Base-by-base conservation (phyloP, 306 rosid genomes). In the Arachis stenosperma region DNA sequence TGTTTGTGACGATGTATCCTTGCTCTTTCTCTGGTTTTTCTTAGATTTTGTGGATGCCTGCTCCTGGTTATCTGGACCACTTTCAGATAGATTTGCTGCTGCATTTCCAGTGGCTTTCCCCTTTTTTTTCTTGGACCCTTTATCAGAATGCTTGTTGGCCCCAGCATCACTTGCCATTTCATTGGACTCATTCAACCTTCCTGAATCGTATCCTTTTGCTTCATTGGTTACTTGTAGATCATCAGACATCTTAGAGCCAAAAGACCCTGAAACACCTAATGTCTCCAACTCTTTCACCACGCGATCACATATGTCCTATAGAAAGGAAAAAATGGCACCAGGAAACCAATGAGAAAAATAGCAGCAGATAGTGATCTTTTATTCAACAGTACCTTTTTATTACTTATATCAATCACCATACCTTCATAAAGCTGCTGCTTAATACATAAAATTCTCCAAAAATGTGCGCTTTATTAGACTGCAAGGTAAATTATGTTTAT, bases 391-490 rank as follows among this genome's bases (percentile, higher is more conserved):
- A 61, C 57, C 52, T 52, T 37, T 29, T 10, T 30, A 73, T 39
- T 14, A 42, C 30, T 76, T 76, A 62, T 40, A 82, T 69, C 29
- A 51, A 78, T 77, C 53, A 59, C 62, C 59, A 65, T 72, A 91
- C 99, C 97, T 91, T 91, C 84, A 94, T 77, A 77, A 91, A 94
- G 66, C 83, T 85, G 81, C 79, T 79, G 84, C 99, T 90, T 70
- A 94, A 77, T 65, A 94, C 86, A 81, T 79, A 91, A 54, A 84
- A 84, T 64, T 91, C 99, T 76, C 96, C 96, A 58, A 94, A 89
- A 81, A 91, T 82, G 73, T 76, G 81, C 46, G 96, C 97, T 67
- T 83, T 87, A 79, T 88, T 85, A 75, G 96, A 84, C 99, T 94
- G 96, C 87, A 87, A 84, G 76, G 69, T 67, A 73, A 66, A 77